Evolutionary conservation across 345 rosid genomes (phyloP), one percentile per base, ranked within the genome.

Genomic region (Citropsis articulata): DNA sequence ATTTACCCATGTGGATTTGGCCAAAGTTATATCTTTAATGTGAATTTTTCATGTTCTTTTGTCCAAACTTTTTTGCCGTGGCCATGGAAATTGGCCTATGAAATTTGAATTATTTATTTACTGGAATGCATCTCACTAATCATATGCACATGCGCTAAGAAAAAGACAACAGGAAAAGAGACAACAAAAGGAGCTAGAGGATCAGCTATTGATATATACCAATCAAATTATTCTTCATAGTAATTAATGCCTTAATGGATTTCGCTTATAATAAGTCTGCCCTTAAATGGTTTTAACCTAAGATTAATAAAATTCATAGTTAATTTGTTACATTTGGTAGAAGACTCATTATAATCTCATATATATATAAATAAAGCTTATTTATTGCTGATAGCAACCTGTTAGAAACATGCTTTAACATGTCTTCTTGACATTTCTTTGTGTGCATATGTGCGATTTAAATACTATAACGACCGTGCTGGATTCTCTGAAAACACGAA

Each of bases 331-430:
- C 50, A 13, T 13, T 45, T 45, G 50, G 50, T 13, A 45, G 18
- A 13, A 2, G 50, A 13, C 18, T 45, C 16, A 13, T 13, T 42
- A 42, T 42, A 42, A 10, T 42, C 48, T 42, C 18, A 13, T 13
- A 45, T 13, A 45, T 13, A 13, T 13, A 13, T 45, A 45, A 2
- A 45, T 4, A 45, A 42, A 12, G 14, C 48, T 42, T 42, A 42
- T 45, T 45, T 45, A 45, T 12, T 13, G 13, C 4, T 1, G 18
- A 45, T 45, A 13, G 50, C 18, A 3, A 13, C 50, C 5, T 55
- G 62, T 10, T 4, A 18, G 45, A 55, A 31, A 71, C 63, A 71
- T 72, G 75, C 48, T 72, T 24, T 31, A 72, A 72, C 75, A 31
- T 72, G 65, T 56, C 65, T 53, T 42, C 10, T 19, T 18, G 5